Base-by-base conservation (phyloP, 2,329 filamentous ascomycete species). In the Cryphonectria radicalis region DNA sequence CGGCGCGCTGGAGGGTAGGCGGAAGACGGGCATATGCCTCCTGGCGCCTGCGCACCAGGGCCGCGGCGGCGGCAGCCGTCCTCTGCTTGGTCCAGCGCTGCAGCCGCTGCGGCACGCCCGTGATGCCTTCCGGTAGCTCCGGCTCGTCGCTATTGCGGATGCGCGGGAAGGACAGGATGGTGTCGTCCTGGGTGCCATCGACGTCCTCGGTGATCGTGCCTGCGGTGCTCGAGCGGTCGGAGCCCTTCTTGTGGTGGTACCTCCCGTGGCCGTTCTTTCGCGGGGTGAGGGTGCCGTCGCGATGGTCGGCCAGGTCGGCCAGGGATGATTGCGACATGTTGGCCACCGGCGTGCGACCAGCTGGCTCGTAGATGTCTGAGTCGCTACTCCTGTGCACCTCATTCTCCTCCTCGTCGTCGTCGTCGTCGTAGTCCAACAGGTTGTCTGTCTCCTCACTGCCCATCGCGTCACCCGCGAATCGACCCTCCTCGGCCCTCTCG, bases 111-210 rank as follows among this genome's bases (percentile, higher is more conserved):
- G 82, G 78, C 43, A 82, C 76, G 4, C 86, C 86, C 66, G 79
- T 79, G 70, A 84, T 70, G 32, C 84, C 84, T 11, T 78, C 69
- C 1, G 84, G 81, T 8, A 81, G 76, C 35, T 84, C 81, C 5
- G 79, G 77, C 40, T 85, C 84, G 35, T 83, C 80, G 67, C 77
- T 75, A 69, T 80, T 83, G 57, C 81, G 83, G 75, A 90, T 86
- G 63, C 83, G 85, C 43, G 90, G 88, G 78, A 93, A 93, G 1
- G 87, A 88, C 68, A 90, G 84, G 22, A 92, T 90, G 73, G 90
- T 84, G 62, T 87, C 81, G 25, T 77, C 72, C 5, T 80, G 76
- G 73, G 77, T 70, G 66, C 70, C 74, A 42, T 76, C 73, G 50
- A 70, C 70, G 64, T 73, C 70, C 76, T 73, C 73, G 37, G 63